A percentile compares a stretch with the other conserved stretches of the same genome.
These are phyloP conservation scores for Pleurozium schreberi DNA, from an alignment of 225 moss, liverwort and hornwort species.

Conservation along the genomic window DNA sequence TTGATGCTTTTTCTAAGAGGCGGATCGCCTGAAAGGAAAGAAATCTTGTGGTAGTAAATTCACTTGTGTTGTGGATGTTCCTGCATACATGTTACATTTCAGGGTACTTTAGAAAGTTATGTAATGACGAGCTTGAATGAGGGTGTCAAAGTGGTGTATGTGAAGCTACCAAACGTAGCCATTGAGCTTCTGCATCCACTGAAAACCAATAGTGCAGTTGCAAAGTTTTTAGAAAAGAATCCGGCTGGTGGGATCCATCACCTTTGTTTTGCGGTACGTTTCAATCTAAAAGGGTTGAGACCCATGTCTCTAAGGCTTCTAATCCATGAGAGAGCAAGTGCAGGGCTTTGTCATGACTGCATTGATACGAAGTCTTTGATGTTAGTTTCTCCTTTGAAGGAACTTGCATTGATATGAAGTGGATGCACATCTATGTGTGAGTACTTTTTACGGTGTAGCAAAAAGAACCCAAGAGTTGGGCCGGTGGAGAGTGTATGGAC, in stretches of 20 bases:
- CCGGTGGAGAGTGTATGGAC: too few relatives aligned
- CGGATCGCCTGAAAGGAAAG: not conserved
- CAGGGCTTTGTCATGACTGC: not conserved
- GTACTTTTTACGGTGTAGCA: too few relatives aligned
- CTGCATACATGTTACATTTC: not conserved
- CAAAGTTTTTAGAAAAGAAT: conserved; percentile 60
- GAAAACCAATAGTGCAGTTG: conserved; percentile 17
- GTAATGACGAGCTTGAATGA: not conserved
- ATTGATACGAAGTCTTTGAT: not conserved
- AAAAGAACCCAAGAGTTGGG: too few relatives aligned
- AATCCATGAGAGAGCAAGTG: not conserved
- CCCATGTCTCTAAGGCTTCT: not conserved
- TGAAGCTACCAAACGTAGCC: conserved; percentile 56
- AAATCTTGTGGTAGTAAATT: not conserved
- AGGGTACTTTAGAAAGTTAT: not conserved
- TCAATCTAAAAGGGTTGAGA: not conserved
- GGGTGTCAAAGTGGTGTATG: conserved; percentile 67
- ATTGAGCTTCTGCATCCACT: conserved; percentile 80
- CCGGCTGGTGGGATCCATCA: conserved; percentile 48
- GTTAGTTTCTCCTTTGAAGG: not conserved
- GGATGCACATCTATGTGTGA: not conserved
- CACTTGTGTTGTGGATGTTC: not conserved
- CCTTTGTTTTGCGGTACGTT: conserved; percentile 32
- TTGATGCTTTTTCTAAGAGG: not conserved
- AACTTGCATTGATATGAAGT: not conserved